Evolutionary conservation across 176 grass and related monocot genomes (phyloP).

Genomic region (Carex cristatella): DNA sequence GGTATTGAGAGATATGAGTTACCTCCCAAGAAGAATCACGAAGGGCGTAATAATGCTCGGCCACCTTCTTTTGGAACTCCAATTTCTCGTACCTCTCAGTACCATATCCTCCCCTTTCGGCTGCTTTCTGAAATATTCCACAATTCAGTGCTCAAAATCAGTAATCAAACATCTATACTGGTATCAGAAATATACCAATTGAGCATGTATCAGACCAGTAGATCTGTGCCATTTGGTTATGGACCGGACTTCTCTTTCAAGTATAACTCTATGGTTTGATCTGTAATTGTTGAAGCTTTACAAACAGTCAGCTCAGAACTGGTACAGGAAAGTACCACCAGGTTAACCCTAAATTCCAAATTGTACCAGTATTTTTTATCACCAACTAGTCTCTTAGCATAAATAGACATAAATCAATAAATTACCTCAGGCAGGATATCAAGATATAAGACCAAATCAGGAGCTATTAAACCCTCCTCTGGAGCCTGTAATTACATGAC

Average conservation of each 20-base stretch:
- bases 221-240: not conserved
- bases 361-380: not conserved
- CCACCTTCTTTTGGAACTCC: conserved; percentile 86
- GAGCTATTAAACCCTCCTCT: conserved; percentile 73
- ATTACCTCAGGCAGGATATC: conserved; percentile 92
- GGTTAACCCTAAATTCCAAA: not conserved
- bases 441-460: conserved; percentile 86
- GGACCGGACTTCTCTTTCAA: too few species aligned
- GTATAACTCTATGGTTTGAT: too few species aligned
- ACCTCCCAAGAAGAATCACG: conserved; percentile 78
- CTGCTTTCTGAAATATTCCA: conserved; percentile 64
- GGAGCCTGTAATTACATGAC: conserved; percentile 42
- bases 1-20: conserved; percentile 12
- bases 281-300: too few species aligned
- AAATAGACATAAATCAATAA: not conserved
- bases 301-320: too few species aligned
- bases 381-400: not conserved
- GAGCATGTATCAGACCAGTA: not conserved
- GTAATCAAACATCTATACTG: not conserved
- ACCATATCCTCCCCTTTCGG: conserved; percentile 87
- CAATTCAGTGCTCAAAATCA: not conserved
- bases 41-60: conserved; percentile 63
- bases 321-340: too few species aligned
- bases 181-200: not conserved
- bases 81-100: conserved; percentile 76